Conservation (phyloP, 2,329 filamentous ascomycete genomes). For the Penicillium hesseltinei region DNA sequence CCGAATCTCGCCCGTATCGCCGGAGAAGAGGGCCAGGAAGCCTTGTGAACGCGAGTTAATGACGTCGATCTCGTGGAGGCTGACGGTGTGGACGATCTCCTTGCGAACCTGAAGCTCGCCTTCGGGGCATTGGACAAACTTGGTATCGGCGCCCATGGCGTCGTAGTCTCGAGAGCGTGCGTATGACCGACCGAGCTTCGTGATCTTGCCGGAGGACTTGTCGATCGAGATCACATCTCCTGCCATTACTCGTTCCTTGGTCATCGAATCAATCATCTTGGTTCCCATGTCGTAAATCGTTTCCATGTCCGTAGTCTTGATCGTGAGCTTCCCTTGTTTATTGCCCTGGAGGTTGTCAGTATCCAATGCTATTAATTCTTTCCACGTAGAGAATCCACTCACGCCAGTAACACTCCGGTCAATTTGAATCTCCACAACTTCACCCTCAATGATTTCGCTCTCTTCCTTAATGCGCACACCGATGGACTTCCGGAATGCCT, state of each 20-base stretch:
- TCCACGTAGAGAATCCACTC: slow-evolving; percentile 22
- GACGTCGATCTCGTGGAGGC: slow-evolving; percentile 96
- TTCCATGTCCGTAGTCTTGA: slow-evolving; percentile 99
- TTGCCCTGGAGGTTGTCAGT: slow-evolving; percentile 59
- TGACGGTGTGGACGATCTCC: slow-evolving; percentile 95
- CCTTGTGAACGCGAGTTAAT: slow-evolving; percentile 99
- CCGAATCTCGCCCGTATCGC: slow-evolving; percentile 95
- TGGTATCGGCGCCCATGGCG: slow-evolving; percentile 97
- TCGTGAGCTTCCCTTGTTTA: slow-evolving; percentile 98
- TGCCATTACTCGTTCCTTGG: slow-evolving; percentile 97
- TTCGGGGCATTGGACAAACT: slow-evolving; percentile 96
- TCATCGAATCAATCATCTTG: slow-evolving; percentile 99
- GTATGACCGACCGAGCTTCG: slow-evolving; percentile 92
- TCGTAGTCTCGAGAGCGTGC: slow-evolving; percentile 96
- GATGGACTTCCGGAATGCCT: slow-evolving; percentile 98
- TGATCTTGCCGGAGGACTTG: slow-evolving; percentile 97
- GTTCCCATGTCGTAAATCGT: slow-evolving; percentile 99
- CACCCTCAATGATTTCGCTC: slow-evolving; percentile 98
- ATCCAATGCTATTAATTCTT: not conserved
- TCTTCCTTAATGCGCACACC: slow-evolving; percentile 98
- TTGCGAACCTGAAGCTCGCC: slow-evolving; percentile 96
- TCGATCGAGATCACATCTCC: slow-evolving; percentile 98
- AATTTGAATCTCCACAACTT: slow-evolving; percentile 98
- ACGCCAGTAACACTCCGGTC: slow-evolving; percentile 91
- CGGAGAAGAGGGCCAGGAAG: slow-evolving; percentile 94